Conservation (phyloP, 345 rosid genomes). For the Ailanthus altissimus region DNA sequence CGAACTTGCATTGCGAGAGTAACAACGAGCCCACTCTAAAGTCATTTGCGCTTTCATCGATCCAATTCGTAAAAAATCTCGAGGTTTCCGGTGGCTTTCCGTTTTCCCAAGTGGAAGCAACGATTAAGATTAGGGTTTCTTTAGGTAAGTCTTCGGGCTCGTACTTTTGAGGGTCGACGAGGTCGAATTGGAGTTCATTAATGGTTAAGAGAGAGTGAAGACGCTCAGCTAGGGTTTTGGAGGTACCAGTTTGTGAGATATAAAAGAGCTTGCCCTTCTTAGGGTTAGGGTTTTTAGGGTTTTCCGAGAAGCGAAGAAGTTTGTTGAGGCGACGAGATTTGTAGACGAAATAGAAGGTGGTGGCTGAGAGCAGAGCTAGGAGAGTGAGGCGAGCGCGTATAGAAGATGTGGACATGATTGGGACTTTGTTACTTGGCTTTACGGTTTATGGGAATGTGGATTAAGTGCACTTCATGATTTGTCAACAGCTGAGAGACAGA, state of each 20-base stretch:
- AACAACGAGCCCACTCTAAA: slow-evolving; percentile 83
- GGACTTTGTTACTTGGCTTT: neutral
- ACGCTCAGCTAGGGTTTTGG: slow-evolving; percentile 65
- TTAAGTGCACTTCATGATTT: neutral
- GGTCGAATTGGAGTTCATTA: slow-evolving; percentile 47
- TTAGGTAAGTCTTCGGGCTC: slow-evolving; percentile 91
- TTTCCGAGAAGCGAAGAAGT: slow-evolving; percentile 31
- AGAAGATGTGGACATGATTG: slow-evolving; percentile 50
- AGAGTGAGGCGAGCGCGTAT: slow-evolving; percentile 60
- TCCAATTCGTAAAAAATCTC: slow-evolving; percentile 69
- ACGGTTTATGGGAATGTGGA: neutral
- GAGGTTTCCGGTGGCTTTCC: slow-evolving; percentile 74
- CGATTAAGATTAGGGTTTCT: slow-evolving; percentile 56
- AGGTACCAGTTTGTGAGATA: slow-evolving; percentile 81
- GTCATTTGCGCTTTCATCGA: slow-evolving; percentile 81
- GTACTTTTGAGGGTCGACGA: slow-evolving; percentile 70
- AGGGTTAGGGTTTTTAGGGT: slow-evolving; percentile 34
- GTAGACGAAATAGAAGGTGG: slow-evolving; percentile 77
- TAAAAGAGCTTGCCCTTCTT: slow-evolving; percentile 66
- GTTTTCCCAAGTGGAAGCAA: slow-evolving; percentile 92
- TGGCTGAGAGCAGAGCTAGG: slow-evolving; percentile 74
- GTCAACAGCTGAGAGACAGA: neutral
- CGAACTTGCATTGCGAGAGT: slow-evolving; percentile 64
- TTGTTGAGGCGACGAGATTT: slow-evolving; percentile 72
- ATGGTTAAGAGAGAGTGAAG: slow-evolving; percentile 44